Percentiles rank a stretch among this genome's conserved stretches.
These are phyloP conservation scores for Pneumocystis canis DNA, from an alignment of 1,139 yeast species.

Conservation along the genomic window DNA sequence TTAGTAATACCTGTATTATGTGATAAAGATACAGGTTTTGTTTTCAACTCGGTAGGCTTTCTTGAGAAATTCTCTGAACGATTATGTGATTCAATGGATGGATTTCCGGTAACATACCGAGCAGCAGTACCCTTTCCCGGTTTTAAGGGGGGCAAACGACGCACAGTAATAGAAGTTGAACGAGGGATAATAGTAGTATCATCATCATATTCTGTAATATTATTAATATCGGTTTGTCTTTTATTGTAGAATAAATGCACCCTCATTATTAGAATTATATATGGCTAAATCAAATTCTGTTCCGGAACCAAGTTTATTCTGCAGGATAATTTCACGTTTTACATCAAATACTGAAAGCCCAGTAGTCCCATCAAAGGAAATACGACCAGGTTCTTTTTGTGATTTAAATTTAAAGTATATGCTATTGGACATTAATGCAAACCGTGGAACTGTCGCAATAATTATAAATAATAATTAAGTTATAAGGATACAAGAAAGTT, in stretches of 20 bases:
- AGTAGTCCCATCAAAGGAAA: slow-evolving; percentile 77
- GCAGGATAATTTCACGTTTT: slow-evolving; percentile 73
- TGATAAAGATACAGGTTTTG: slow-evolving; percentile 16
- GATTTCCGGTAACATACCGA: slow-evolving; percentile 74
- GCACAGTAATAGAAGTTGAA: slow-evolving; percentile 68
- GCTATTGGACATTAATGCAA: slow-evolving; percentile 58
- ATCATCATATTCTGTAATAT: slow-evolving; percentile 49
- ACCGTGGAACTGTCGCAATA: neutral
- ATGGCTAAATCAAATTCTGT: slow-evolving; percentile 66
- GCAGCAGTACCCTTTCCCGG: slow-evolving; percentile 41
- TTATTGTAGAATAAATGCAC: slow-evolving; percentile 14
- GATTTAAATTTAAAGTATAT: slow-evolving; percentile 79
- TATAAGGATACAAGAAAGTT: neutral
- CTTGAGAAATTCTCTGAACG: neutral
- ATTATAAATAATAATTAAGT: neutral
- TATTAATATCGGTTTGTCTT: neutral
- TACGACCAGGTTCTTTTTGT: slow-evolving; percentile 64
- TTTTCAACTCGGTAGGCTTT: slow-evolving; percentile 14
- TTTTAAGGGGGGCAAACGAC: slow-evolving; percentile 57
- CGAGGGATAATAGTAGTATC: slow-evolving; percentile 75
- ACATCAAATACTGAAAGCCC: slow-evolving; percentile 89
- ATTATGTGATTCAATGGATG: slow-evolving; percentile 11
- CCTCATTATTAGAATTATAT: slow-evolving; percentile 61
- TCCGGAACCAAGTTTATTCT: slow-evolving; percentile 71
- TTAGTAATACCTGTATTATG: slow-evolving; percentile 21